Conservation (phyloP, 768 basidiomycete genomes). For the Kwoniella sp. region DNA sequence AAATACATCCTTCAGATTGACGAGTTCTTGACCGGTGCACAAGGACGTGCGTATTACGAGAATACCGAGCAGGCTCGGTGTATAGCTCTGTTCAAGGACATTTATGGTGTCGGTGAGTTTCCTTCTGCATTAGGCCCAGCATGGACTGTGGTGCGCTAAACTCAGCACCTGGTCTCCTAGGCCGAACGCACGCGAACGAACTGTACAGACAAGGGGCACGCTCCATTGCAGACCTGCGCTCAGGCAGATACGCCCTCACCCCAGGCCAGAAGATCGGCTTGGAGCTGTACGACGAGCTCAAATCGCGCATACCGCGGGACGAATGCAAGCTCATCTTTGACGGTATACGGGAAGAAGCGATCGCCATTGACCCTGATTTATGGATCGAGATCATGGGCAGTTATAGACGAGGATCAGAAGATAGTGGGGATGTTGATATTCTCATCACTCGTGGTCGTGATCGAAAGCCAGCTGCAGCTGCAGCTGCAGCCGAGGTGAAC, state of each 20-base stretch:
- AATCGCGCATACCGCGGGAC: slow-evolving; percentile 76
- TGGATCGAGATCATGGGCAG: slow-evolving; percentile 89
- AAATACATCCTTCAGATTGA: slow-evolving; percentile 50
- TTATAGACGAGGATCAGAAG: slow-evolving; percentile 78
- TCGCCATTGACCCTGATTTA: slow-evolving; percentile 69
- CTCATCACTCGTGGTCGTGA: slow-evolving; percentile 72
- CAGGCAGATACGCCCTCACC: slow-evolving; percentile 19
- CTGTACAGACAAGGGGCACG: slow-evolving; percentile 79
- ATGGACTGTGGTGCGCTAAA: background rate
- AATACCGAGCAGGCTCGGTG: slow-evolving; percentile 39
- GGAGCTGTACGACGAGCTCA: slow-evolving; percentile 67
- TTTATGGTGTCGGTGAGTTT: slow-evolving; percentile 80
- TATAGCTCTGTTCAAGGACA: slow-evolving; percentile 66
- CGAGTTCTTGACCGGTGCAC: slow-evolving; percentile 41
- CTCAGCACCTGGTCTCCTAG: slow-evolving; percentile 18
- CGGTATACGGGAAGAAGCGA: slow-evolving; percentile 70
- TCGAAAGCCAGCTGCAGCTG: no score
- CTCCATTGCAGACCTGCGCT: slow-evolving; percentile 71
- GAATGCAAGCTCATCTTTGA: slow-evolving; percentile 77
- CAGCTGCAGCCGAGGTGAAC: no score
- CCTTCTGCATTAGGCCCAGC: no score
- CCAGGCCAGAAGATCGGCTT: slow-evolving; percentile 44
- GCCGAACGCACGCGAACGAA: slow-evolving; percentile 67
- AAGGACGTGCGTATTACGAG: slow-evolving; percentile 44
- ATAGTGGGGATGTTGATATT: slow-evolving; percentile 91